Evolutionary conservation across 2,329 filamentous ascomycete species (phyloP).

Genomic region (Plenodomus biglobosus): DNA sequence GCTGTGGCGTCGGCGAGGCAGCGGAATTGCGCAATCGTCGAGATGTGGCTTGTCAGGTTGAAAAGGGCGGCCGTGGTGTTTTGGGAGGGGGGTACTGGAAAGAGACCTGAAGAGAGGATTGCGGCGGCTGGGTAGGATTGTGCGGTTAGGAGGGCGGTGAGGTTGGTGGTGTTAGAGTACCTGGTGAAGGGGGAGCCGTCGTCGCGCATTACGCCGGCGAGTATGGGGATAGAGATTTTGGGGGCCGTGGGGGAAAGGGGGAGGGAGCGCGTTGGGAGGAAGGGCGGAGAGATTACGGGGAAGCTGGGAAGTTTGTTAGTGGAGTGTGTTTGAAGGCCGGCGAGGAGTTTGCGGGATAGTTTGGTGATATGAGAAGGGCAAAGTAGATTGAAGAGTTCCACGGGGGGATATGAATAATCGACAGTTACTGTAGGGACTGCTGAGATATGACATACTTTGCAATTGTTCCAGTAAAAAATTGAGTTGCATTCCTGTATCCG

Average conservation of each 20-base stretch:
- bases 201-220: conserved; percentile 36
- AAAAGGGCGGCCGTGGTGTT: conserved; percentile 41
- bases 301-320: conserved; percentile 14
- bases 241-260: conserved; percentile 20
- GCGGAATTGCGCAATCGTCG: conserved; percentile 37
- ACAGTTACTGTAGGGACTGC: not conserved
- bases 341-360: not conserved
- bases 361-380: not conserved
- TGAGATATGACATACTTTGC: conserved; percentile 1
- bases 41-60: conserved; percentile 35
- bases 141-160: conserved; percentile 21
- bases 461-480: not conserved
- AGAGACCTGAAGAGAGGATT: conserved; percentile 18
- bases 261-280: conserved; percentile 28
- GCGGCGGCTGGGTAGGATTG: conserved; percentile 18
- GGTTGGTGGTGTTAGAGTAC: conserved; percentile 26
- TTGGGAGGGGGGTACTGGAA: conserved; percentile 27
- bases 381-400: not conserved
- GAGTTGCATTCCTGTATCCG: conserved; percentile 7
- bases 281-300: conserved; percentile 39
- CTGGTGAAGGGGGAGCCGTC: conserved; percentile 36
- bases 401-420: not conserved
- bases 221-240: conserved; percentile 20
- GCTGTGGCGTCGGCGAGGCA: conserved; percentile 37
- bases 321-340: not conserved